Evolutionary conservation across 306 rosid species (phyloP), one percentile per base, ranked within the genome.

Genomic region (Sesbania bispinosa): DNA sequence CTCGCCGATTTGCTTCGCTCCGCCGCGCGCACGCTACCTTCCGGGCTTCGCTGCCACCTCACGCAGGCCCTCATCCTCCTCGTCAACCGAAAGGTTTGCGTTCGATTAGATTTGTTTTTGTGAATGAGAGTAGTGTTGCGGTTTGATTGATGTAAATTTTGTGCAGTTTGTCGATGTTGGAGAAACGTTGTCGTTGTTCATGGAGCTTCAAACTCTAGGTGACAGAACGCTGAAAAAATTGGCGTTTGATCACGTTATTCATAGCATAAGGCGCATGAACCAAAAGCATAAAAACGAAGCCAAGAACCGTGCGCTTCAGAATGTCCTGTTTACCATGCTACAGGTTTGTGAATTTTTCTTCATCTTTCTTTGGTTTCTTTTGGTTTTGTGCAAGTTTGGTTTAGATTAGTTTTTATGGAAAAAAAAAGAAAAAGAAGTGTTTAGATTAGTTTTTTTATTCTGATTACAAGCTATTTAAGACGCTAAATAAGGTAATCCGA

Each of bases 171-270:
- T 90, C 19, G 88, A 78, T 69, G 57, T 87, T 60, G 84, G 78
- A 46, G 94, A 87, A 24, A 90, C 83, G 33, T 79, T 88, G 19
- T 68, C 78, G 0, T 79, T 93, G 90, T 90, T 93, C 78, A 78
- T 90, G 96, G 96, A 90, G 60, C 81, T 90, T 43, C 98, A 93
- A 89, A 84, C 84, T 21, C 76, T 87, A 15, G 96, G 85, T 3
- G 97, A 87, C 60, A 87, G 74, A 29, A 61, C 48, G 18, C 55
- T 93, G 53, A 85, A 77, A 55, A 77, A 84, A 54, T 32, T 93
- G 82, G 90, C 94, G 1, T 93, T 84, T 73, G 73, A 76, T 16
- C 90, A 87, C 16, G 86, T 90, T 42, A 66, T 93, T 83, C 92
- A 88, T 24, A 85, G 94, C 80, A 81, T 93, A 27, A 85, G 35